Evolutionary conservation across 345 rosid genomes (phyloP), one percentile per base, ranked within the genome.

Genomic region (Erysimum cheiranthoides): DNA sequence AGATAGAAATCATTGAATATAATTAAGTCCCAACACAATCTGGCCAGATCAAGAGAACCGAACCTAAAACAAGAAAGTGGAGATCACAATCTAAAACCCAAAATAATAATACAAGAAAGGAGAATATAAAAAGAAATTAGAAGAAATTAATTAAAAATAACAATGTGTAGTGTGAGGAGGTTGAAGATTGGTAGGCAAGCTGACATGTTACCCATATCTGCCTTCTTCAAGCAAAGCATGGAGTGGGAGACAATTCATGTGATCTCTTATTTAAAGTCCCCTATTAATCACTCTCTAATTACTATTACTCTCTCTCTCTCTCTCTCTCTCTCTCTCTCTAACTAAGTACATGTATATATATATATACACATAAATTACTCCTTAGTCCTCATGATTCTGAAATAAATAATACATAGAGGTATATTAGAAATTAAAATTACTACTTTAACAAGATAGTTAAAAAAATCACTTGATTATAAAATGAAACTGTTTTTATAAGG

Each of bases 241-340:
- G 88, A 75, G 92, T 89, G 89, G 90, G 87, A 84, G 87, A 88
- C 94, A 87, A 86, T 83, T 88, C 96, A 86, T 85, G 90, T 87
- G 92, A 81, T 89, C 81, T 81, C 77, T 85, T 82, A 77, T 73
- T 47, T 58, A 71, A 69, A 80, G 61, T 68, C 38, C 60, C 70
- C 61, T 59, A 31, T 66, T 78, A 76, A 73, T 66, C 77, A 66
- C 69, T 81, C 73, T 60, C 80, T 85, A 82, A 53, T 81, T 49
- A 80, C 52, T 16, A 35, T 60, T 47, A 16, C 3, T 10, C 5
- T 10, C 3, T 13, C 7, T 16, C 1, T 50, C 7, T 50, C 8
- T 25, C 10, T 10, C 8, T 10, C 12, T 38, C 10, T 66, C 1
- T 39, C 10, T 40, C 3, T 40, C 38, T 6, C 6, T 21, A 21